Conservation (phyloP, 352 stramenopile species). For the Halophytophthora polymorphica region DNA sequence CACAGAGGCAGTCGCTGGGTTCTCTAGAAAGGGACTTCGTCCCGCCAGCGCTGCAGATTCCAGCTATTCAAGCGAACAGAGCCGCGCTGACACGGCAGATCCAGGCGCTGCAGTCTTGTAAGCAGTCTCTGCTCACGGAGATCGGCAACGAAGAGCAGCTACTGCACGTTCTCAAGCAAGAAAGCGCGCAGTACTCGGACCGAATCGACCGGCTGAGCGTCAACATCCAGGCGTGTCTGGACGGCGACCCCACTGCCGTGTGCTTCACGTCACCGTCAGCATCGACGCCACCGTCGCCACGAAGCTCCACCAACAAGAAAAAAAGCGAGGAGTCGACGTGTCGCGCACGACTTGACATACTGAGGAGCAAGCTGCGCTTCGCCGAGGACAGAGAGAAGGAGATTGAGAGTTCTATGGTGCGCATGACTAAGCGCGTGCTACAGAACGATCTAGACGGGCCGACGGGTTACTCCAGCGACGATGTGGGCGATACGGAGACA, state of each 20-base stretch:
- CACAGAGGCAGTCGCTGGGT: conserved; percentile 5
- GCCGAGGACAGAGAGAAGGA: conserved; percentile 65
- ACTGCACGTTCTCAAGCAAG: conserved; percentile 54
- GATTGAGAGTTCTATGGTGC: conserved; percentile 68
- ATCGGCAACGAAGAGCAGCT: conserved; percentile 66
- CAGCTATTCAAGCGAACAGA: conserved; percentile 30
- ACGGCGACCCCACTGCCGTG: conserved; percentile 16
- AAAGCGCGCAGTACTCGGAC: conserved; percentile 34
- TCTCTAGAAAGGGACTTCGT: conserved; percentile 5
- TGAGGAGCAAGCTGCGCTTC: conserved; percentile 55
- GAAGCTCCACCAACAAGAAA: conserved; percentile 21
- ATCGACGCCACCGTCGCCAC: conserved; percentile 21
- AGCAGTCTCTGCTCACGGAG: conserved; percentile 57
- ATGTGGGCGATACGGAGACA: conserved; percentile 16
- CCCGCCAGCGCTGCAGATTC: conserved; percentile 7
- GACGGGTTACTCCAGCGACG: conserved; percentile 13
- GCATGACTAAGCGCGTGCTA: conserved; percentile 69
- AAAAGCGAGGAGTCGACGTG: conserved; percentile 41
- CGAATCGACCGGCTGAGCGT: conserved; percentile 57
- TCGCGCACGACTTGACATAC: conserved; percentile 51
- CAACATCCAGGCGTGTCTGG: conserved; percentile 44
- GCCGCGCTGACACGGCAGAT: conserved; percentile 49
- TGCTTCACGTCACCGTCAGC: conserved; percentile 21
- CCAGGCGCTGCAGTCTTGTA: conserved; percentile 60
- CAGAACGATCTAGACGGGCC: conserved; percentile 33